phyloP scores from a whole-genome alignment of 768 basidiomycete genomes.

The Lactifluus echinatus region DNA sequence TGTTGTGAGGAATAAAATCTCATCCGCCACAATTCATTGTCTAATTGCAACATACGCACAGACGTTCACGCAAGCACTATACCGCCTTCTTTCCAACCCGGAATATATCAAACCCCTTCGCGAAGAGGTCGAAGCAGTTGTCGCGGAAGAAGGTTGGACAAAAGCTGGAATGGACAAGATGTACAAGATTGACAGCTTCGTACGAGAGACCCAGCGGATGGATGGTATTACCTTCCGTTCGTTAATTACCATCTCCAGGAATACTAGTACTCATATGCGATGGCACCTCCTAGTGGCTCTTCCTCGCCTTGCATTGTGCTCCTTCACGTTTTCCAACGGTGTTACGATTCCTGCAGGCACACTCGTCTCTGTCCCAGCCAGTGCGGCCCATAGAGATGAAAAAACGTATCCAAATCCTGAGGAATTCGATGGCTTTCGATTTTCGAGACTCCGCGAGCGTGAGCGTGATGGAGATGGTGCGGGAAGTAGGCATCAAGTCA shows the following conservation, averaged over 20 bases:
- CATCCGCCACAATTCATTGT: no score
- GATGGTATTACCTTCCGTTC: conserved; percentile 6
- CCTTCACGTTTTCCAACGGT: no score
- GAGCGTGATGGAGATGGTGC: neutral
- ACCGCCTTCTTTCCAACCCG: no score
- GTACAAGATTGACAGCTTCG: conserved; percentile 31
- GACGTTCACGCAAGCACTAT: no score
- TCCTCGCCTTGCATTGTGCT: conserved; percentile 29
- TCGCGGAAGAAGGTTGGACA: no score
- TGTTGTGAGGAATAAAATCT: no score
- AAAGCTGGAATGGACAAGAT: conserved; percentile 19
- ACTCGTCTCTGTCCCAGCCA: conserved; percentile 26
- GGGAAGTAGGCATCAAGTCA: neutral
- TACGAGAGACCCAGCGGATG: conserved; percentile 26
- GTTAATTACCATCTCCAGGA: no score
- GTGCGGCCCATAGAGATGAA: conserved; percentile 27
- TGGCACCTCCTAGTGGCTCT: conserved; percentile 21
- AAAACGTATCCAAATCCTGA: conserved; percentile 28
- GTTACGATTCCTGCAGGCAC: no score
- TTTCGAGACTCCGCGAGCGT: conserved; percentile 19
- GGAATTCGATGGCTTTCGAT: no score
- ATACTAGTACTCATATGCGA: neutral
- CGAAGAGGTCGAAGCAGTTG: no score
- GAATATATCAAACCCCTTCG: no score
- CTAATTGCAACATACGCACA: no score